These are phyloP conservation scores for Hemisphaericaspora xylofermentans DNA, from an alignment of 1,139 yeast genomes.

Conservation along the genomic window DNA sequence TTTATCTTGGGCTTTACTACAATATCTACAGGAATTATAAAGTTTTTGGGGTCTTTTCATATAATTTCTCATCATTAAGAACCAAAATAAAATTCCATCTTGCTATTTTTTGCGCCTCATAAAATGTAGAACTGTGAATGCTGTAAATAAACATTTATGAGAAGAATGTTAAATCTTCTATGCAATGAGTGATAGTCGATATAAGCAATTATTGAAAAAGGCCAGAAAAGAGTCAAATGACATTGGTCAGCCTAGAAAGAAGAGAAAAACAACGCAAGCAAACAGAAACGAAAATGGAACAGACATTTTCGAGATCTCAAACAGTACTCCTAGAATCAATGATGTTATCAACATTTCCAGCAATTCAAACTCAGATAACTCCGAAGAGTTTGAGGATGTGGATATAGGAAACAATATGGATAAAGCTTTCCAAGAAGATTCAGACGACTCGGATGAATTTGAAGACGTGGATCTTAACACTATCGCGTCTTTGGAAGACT, in stretches of 20 bases:
- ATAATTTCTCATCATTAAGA: too few relatives aligned
- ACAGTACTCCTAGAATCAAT: background rate
- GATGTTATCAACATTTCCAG: background rate
- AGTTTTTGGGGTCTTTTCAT: too few relatives aligned
- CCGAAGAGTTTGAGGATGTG: slow-evolving; percentile 37
- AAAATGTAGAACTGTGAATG: too few relatives aligned
- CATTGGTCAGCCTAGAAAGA: slow-evolving; percentile 5
- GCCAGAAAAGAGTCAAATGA: background rate
- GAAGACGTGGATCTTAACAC: slow-evolving; percentile 29
- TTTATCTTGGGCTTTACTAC: too few relatives aligned
- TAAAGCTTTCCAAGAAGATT: background rate
- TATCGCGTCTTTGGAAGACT: background rate
- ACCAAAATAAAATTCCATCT: background rate
- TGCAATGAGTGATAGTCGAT: slow-evolving; percentile 5
- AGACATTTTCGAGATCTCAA: background rate
- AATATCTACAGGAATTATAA: too few relatives aligned
- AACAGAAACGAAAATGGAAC: background rate
- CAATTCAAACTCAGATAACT: slow-evolving; percentile 13
- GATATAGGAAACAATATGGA: slow-evolving; percentile 13
- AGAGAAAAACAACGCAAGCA: slow-evolving; percentile 6
- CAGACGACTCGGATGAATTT: slow-evolving; percentile 28
- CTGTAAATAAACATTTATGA: background rate
- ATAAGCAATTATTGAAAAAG: slow-evolving; percentile 9
- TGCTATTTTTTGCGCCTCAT: background rate
- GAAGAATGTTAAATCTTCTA: background rate